Evolutionary conservation across 768 basidiomycete genomes (phyloP), one percentile per base, ranked within the genome.

Genomic region (Boletus tomentosulus): DNA sequence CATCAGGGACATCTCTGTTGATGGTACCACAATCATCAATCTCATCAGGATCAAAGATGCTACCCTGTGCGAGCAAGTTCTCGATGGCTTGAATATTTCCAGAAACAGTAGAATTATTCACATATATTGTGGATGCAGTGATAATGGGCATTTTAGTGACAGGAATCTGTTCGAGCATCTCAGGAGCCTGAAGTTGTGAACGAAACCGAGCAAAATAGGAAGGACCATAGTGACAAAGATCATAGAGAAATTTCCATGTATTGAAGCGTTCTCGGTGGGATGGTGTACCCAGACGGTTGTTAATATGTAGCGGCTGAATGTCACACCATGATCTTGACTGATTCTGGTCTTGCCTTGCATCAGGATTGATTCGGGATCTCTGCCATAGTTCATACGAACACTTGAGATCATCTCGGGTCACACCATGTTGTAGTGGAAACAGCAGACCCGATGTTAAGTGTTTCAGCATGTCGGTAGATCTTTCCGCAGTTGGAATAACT

Each of bases 81-180:
- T 3, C 37, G 2, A 57, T n/a, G 13, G 51, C 35, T 15, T 45
- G 1, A 6, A 56, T 56, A 6, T 57, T 57, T 3, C 56, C 48
- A 25, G 45, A 19, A 1, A 55, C 53, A 1, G 30, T 54, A 12
- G 53, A 54, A 19, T 57, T 54, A 0, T 9, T 9, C 2, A 1
- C 16, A 10, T 46, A 1, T 48, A 57, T 57, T 6, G 38, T 3
- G 4, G 9, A 22, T 5, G 56, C 39, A 1, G 45, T 28, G 1
- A 57, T 3, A 8, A 57, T 54, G 11, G 41, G 56, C 0, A 16
- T 57, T 11, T 57, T 53, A 4, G 25, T 22, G 0, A 50, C 39
- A 10, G 43, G 52, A 3, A 57, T 46, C 9, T 33, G 30, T 33
- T 57, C 48, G 0, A 57, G 19, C 3, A 28, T 15, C 4, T 50